Conservation (phyloP, 83 land plant species). For the Diphasiastrum complanatum region DNA sequence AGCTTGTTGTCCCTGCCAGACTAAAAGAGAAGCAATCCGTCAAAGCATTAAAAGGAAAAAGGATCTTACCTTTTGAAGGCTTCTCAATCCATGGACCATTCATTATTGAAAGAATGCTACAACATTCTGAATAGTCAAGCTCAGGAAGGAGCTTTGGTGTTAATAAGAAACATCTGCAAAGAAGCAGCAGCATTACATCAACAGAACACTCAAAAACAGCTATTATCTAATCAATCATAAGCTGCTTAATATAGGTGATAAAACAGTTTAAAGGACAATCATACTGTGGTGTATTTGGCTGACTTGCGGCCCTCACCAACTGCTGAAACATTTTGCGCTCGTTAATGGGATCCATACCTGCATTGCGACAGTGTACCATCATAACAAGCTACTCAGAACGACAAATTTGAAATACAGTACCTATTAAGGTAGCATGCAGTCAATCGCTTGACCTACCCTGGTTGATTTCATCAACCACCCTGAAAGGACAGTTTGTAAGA, state of each 20-base stretch:
- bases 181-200: not conserved
- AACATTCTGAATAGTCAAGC: constrained; percentile 75
- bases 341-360: constrained; percentile 98
- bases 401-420: not conserved
- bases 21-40: not conserved
- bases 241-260: no score
- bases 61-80: constrained; percentile 60
- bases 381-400: not conserved
- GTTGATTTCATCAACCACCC: constrained; percentile 99
- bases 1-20: not conserved
- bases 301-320: constrained; percentile 94
- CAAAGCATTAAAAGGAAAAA: constrained; percentile 1
- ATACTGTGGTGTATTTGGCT: constrained; percentile 97
- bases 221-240: not conserved
- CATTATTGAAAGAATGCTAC: constrained; percentile 84
- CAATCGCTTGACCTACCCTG: constrained; percentile 55
- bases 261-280: no score
- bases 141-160: constrained; percentile 95
- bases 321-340: constrained; percentile 99
- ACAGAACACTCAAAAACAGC: not conserved
- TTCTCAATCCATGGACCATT: constrained; percentile 92
- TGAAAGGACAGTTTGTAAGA: constrained; percentile 94
- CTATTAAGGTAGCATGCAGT: not conserved
- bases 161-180: constrained; percentile 78
- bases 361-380: not conserved